Evolutionary conservation across 2,329 filamentous ascomycete species (phyloP).

Genomic region (Paecilomyces fulvus): DNA sequence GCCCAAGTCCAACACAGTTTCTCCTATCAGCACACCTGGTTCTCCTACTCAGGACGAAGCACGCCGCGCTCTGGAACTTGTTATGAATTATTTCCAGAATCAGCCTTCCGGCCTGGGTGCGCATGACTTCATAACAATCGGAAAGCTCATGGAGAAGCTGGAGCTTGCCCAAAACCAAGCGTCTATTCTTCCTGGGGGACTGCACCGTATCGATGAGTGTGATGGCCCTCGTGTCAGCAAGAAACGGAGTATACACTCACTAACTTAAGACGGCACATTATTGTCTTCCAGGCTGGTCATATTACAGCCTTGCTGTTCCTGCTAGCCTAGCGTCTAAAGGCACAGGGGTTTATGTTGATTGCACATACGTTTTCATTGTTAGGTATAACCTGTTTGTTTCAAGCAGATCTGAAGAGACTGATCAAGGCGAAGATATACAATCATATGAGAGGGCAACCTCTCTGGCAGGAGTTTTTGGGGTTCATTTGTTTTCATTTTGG

Average conservation of each 20-base stretch:
- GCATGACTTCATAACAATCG: conserved; percentile 68
- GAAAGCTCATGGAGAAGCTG: conserved; percentile 79
- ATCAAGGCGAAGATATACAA: neutral
- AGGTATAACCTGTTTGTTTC: conserved; percentile 3
- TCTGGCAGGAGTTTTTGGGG: neutral
- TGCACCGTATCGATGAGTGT: conserved; percentile 37
- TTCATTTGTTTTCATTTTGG: neutral
- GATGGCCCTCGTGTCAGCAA: conserved; percentile 34
- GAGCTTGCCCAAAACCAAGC: conserved; percentile 52
- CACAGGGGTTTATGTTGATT: conserved; percentile 5
- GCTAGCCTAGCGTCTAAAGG: neutral
- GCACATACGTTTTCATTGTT: conserved; percentile 7
- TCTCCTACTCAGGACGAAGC: conserved; percentile 82
- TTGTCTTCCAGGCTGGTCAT: conserved; percentile 7
- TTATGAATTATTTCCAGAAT: conserved; percentile 72
- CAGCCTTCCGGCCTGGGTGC: conserved; percentile 63
- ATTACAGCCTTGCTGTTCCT: neutral
- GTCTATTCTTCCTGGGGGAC: conserved; percentile 33
- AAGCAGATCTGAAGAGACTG: conserved; percentile 5
- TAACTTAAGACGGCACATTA: conserved; percentile 18
- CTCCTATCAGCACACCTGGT: conserved; percentile 49
- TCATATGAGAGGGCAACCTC: conserved; percentile 3
- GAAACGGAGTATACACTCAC: conserved; percentile 40
- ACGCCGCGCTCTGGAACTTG: conserved; percentile 67
- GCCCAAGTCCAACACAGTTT: conserved; percentile 32